A percentile compares a stretch with the other conserved stretches of the same genome.
These are phyloP conservation scores for Acanthamoeba lenticulata DNA, from an alignment of 208 protist species.

Conservation along the genomic window DNA sequence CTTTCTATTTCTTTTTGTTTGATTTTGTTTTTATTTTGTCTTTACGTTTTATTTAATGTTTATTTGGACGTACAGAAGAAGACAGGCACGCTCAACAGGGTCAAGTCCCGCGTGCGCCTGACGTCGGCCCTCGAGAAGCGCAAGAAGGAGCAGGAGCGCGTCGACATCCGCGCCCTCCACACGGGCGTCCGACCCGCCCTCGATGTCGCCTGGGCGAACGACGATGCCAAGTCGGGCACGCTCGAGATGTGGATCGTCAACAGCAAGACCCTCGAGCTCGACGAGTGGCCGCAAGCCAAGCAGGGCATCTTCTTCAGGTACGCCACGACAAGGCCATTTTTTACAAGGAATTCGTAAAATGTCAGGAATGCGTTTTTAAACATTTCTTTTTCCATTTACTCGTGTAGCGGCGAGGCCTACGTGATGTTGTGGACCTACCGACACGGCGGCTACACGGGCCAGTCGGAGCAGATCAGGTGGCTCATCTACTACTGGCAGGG, in stretches of 20 bases:
- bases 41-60: too few relatives aligned
- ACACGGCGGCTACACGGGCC: constrained; percentile 37
- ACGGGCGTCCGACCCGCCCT: constrained; percentile 19
- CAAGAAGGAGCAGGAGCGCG: constrained; percentile 43
- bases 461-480: not conserved
- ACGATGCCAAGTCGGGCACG: constrained; percentile 7
- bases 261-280: constrained; percentile 57
- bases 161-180: constrained; percentile 58
- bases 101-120: constrained; percentile 48
- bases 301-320: constrained; percentile 71
- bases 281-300: not conserved
- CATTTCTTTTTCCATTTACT: too few relatives aligned
- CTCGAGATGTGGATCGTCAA: constrained; percentile 68
- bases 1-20: not conserved
- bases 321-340: not conserved
- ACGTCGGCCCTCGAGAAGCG: constrained; percentile 25
- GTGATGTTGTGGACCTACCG: constrained; percentile 70
- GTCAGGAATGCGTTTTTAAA: too few relatives aligned
- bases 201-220: constrained; percentile 52
- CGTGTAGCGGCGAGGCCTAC: constrained; percentile 66
- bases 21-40: too few relatives aligned
- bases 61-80: constrained; percentile 11
- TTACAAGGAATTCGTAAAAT: too few relatives aligned
- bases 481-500: constrained; percentile 78
- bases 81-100: constrained; percentile 59